Percentiles rank a stretch among this genome's conserved stretches.
phyloP scores from a whole-genome alignment of 2,329 filamentous ascomycete genomes.

The Neurospora sp. region DNA sequence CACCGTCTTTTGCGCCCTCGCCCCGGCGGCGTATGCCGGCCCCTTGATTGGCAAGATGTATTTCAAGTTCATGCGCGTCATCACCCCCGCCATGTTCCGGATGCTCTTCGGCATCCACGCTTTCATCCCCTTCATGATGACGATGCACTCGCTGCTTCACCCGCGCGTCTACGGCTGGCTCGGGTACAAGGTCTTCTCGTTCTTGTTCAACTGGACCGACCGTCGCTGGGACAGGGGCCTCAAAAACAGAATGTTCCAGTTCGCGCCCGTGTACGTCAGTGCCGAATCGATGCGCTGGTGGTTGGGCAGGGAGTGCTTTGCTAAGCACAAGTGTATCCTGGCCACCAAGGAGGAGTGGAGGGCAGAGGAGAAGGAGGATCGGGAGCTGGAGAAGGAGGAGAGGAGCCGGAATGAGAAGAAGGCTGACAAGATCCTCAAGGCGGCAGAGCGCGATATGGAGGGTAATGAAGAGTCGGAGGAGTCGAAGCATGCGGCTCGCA shows the following conservation, averaged over 20 bases:
- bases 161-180: slow-evolving; percentile 64
- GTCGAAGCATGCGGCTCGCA: slow-evolving; percentile 21
- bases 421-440: slow-evolving; percentile 20
- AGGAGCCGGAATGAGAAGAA: slow-evolving; percentile 9
- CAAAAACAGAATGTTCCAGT: slow-evolving; percentile 78
- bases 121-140: slow-evolving; percentile 92
- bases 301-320: slow-evolving; percentile 79
- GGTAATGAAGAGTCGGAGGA: slow-evolving; percentile 10
- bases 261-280: slow-evolving; percentile 82
- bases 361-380: slow-evolving; percentile 52
- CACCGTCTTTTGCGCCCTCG: slow-evolving; percentile 82
- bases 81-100: slow-evolving; percentile 67
- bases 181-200: slow-evolving; percentile 82
- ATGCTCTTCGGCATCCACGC: slow-evolving; percentile 83
- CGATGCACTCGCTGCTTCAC: slow-evolving; percentile 59
- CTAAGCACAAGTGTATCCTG: slow-evolving; percentile 72
- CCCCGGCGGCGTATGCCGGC: slow-evolving; percentile 83
- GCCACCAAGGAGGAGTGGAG: slow-evolving; percentile 61
- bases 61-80: slow-evolving; percentile 81
- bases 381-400: slow-evolving; percentile 25
- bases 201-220: slow-evolving; percentile 84
- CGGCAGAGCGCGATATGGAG: slow-evolving; percentile 24
- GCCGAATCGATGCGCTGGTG: slow-evolving; percentile 93
- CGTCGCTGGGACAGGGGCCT: slow-evolving; percentile 72
- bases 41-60: slow-evolving; percentile 78